Base-by-base conservation (phyloP, 169 alveolate species). In the Cryptosporidium canis region DNA sequence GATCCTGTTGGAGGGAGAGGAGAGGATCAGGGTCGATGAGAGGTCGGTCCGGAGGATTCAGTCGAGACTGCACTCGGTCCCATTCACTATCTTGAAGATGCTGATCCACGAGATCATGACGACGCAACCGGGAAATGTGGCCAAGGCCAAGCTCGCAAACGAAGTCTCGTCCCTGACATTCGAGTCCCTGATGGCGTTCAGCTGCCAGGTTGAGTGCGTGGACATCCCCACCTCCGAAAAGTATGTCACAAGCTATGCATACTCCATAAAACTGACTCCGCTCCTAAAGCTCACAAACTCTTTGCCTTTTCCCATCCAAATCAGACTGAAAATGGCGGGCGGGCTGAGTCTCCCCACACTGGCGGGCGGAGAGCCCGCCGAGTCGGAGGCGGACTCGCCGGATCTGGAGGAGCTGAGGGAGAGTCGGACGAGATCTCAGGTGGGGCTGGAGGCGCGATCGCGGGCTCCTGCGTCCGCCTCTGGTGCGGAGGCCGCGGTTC, bases 171-270 rank as follows among this genome's bases (percentile, higher is more conserved):
- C 72, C 14, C 48, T 77, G 18, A 58, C 44, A 58, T 77, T 77
- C 43, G 87, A 77, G 41, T 58, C 87, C 11, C 37, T 77, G 12
- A 77, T 77, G 87, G 87, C 77, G 2, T 77, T 77, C 12, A 43
- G n/a, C 21, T 55, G 77, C 35, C 72, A 61, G 16, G 72, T 77
- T 12, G 72, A 77, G 18, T 55, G 61, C 1, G 44, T 77, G 87
- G 87, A 77, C 31, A 77, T 77, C 27, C 87, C 87, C 6, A 77
- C 87, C 9, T 55, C 72, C 6, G 87, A 77, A 8, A 77, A 77
- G 27, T 77, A 77, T 24, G 87, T 77, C 6, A 77, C 87, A 9
- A 77, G 87, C 51, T 77, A 77, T 16, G 39, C 77, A 1, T 77
- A 77, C 44, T 41, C 87, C 14, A 61, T 77, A 12, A 61, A 77